Evolutionary conservation across 2,329 filamentous ascomycete species (phyloP), one percentile per base, ranked within the genome.

Genomic region (Pseudopyricularia javanii): DNA sequence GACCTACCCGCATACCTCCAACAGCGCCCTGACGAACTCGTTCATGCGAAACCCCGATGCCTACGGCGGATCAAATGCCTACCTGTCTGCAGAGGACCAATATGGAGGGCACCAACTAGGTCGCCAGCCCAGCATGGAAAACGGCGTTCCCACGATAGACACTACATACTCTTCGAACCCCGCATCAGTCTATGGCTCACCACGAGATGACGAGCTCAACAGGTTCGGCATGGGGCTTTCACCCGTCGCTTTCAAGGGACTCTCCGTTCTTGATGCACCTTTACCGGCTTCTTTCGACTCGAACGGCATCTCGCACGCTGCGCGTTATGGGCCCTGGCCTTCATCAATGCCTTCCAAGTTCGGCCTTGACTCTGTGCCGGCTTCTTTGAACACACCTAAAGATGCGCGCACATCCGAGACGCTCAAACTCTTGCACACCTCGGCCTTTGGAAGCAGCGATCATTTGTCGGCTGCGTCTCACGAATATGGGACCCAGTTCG

Each of bases 231-330:
- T 90, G 43, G 86, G 86, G 24, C 78, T 93, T 51, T 95, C 91
- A 14, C 89, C 91, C 0, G 78, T 78, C 50, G 80, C 81, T 59
- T 80, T 81, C 52, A 84, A 81, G 59, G 80, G 78, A 3, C 67
- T 95, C n/a, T 93, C 88, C n/a, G 88, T 94, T 14, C 78, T 96
- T 57, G 91, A 97, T 70, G 93, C 90, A 2, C 90, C 89, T 15
- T 78, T 97, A 8, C 93, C 93, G 1, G 88, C 91, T 8, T 97
- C 91, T 0, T 96, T 97, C 66, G 93, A 97, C 68, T 95, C 90
- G 61, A 93, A 96, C 63, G 91, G 91, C 50, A 88, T 96, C 52
- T 96, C 91, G 11, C 88, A 91, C 65, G 90, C 89, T 56, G 91
- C 91, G 17, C 82, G 89, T 55, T 90, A 91, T 65, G 93, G 88